Evolutionary conservation across 441 rosid genomes (phyloP).

Genomic region (Breynia disticha): DNA sequence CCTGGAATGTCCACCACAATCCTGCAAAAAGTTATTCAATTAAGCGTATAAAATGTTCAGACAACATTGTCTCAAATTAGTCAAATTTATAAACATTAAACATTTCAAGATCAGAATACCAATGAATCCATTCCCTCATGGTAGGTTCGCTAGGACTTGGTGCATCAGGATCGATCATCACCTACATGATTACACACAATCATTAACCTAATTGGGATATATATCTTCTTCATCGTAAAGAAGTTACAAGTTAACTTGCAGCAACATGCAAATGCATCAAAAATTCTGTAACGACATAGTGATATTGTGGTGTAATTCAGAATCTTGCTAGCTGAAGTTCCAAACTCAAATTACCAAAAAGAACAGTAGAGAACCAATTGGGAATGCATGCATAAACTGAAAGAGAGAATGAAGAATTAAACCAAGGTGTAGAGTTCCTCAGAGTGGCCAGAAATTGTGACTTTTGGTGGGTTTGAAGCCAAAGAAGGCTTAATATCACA

Average conservation of each 20-base stretch:
- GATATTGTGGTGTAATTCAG: too few species aligned
- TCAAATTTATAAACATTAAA: not conserved
- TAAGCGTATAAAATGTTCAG: too few species aligned
- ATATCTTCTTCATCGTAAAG: not conserved
- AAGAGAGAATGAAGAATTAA: not conserved
- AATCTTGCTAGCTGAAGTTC: too few species aligned
- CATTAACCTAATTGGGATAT: not conserved
- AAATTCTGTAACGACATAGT: too few species aligned
- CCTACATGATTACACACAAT: constrained; percentile 18
- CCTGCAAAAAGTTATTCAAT: constrained; percentile 53
- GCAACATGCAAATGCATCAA: too few species aligned
- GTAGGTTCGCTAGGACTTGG: constrained; percentile 87
- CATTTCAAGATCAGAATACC: constrained; percentile 21
- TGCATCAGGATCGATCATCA: constrained; percentile 88
- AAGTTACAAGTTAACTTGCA: not conserved
- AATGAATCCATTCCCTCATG: constrained; percentile 81
- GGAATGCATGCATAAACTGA: constrained; percentile 5
- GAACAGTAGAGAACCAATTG: not conserved
- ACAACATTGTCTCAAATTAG: not conserved
- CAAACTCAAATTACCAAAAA: too few species aligned
- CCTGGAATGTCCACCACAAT: constrained; percentile 69
- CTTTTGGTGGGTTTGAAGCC: constrained; percentile 38
- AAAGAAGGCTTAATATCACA: constrained; percentile 66
- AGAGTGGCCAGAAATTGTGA: constrained; percentile 43
- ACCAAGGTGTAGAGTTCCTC: constrained; percentile 58